Percentiles rank a stretch among this genome's conserved stretches.
Conservation (phyloP, 139 green algal species). For the Coelastrella sp. region DNA sequence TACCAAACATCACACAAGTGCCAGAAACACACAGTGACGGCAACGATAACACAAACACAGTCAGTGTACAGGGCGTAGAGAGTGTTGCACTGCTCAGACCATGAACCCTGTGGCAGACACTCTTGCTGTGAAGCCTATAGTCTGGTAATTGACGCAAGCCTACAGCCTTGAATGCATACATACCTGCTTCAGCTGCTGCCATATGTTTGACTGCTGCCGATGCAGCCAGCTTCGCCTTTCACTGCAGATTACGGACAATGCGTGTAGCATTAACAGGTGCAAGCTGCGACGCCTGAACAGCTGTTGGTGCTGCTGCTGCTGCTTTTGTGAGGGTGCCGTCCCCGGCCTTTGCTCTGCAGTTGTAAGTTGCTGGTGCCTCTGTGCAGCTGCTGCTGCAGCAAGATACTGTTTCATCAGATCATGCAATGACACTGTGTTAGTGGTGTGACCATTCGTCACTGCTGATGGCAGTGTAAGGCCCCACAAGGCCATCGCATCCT, state of each 20-base stretch:
- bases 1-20: no score
- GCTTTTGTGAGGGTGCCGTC: neutral
- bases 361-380: no score
- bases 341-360: no score
- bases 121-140: no score
- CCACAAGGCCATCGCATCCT: neutral
- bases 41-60: no score
- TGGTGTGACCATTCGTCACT: neutral
- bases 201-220: neutral
- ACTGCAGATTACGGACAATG: neutral
- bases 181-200: neutral
- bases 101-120: no score
- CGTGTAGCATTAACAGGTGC: neutral
- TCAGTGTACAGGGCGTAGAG: no score
- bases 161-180: neutral
- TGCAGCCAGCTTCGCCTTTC: neutral
- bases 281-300: neutral
- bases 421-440: neutral
- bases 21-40: no score
- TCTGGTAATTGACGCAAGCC: neutral
- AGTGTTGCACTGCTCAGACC: no score
- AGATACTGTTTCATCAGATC: neutral
- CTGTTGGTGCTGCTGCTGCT: slow-evolving; percentile 37
- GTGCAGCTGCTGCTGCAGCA: neutral
- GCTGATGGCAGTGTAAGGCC: neutral